Evolutionary conservation across 352 stramenopile genomes (phyloP).

Genomic region (Phytophthora brassicae): DNA sequence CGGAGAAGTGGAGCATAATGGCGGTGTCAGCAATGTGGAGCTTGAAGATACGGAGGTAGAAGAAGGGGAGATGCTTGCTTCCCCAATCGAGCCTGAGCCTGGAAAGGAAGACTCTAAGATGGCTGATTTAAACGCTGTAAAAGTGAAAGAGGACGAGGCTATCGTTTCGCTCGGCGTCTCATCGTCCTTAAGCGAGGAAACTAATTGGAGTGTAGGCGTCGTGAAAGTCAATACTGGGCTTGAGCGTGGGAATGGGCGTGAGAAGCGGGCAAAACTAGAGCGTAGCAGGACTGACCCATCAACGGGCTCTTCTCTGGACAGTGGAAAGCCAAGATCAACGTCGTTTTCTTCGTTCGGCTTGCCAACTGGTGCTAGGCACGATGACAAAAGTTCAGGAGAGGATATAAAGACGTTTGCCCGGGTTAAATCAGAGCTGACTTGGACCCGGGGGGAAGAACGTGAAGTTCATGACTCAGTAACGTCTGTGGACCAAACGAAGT

Average conservation of each 20-base stretch:
- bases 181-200: background rate
- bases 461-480: slow-evolving; percentile 22
- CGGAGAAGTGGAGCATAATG: background rate
- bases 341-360: slow-evolving; percentile 39
- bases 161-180: background rate
- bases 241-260: slow-evolving; percentile 5
- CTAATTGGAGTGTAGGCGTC: slow-evolving; percentile 4
- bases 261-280: slow-evolving; percentile 28
- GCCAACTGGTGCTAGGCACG: slow-evolving; percentile 4
- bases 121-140: background rate
- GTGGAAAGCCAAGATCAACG: slow-evolving; percentile 36
- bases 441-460: slow-evolving; percentile 20
- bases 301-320: slow-evolving; percentile 9
- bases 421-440: slow-evolving; percentile 2
- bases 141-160: background rate
- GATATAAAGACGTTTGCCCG: slow-evolving; percentile 6
- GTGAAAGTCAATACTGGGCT: background rate
- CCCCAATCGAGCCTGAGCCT: slow-evolving; percentile 7
- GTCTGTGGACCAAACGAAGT: slow-evolving; percentile 14
- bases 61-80: slow-evolving; percentile 29
- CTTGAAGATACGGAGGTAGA: slow-evolving; percentile 18
- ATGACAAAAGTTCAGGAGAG: slow-evolving; percentile 5
- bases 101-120: background rate
- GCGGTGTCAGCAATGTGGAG: background rate
- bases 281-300: slow-evolving; percentile 24